Evolutionary conservation across 1,284 basidiomycete genomes (phyloP), one percentile per base, ranked within the genome.

Genomic region (Phaffia rhodozyma): DNA sequence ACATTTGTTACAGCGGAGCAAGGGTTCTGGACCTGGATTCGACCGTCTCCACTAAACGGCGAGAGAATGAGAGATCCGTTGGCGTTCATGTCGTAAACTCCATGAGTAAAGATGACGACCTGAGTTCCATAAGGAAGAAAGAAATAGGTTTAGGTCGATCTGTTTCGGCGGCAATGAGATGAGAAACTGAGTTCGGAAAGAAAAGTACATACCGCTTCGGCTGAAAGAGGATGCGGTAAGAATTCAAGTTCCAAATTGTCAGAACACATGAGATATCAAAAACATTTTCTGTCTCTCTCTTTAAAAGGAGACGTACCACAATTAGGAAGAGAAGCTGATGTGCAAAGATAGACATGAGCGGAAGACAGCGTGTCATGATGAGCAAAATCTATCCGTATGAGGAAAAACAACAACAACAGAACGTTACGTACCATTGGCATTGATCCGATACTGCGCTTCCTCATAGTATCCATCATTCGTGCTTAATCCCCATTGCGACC

Each of bases 1-100:
- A 91, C 84, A 74, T 91, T 89, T 32, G 90, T 90, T 6, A 81
- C 78, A 4, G 89, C 86, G 1, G 86, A 86, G 72, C 92, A 97
- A 0, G 89, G 84, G 69, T 92, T 86, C 78, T 97, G 90, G 56
- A 94, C 82, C 77, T 92, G 90, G 73, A 93, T 89, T 75, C 83
- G 89, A 20, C 91, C 91, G 73, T 96, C 91, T 23, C 71, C 65
- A 20, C 79, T 80, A 68, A 87, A 82, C 1, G 90, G 87, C 1
- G 72, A 78, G 71, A 89, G 76, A 50, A 80, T 72, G 66, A 96
- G 84, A 16, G 88, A 89, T 16, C 89, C 89, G 73, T 94, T 91
- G 62, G 77, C 38, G 66, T 83, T 76, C 53, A 89, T 75, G 0
- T 71, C 66, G 75, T 86, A 91, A 34, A 75, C 83, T 25, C 92